phyloP scores from a whole-genome alignment of 192 early-diverging fungal species.

The Funneliformis geosporum region DNA sequence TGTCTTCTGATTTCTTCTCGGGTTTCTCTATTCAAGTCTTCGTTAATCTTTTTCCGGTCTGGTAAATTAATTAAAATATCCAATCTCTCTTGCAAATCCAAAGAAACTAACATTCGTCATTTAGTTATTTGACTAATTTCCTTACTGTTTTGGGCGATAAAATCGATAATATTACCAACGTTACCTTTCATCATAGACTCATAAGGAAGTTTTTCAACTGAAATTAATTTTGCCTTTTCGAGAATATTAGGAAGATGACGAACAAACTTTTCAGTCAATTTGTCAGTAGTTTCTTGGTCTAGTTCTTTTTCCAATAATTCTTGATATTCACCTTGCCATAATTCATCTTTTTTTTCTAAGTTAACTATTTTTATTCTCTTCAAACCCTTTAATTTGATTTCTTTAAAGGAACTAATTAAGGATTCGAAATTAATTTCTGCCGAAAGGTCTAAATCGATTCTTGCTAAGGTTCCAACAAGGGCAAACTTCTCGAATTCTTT shows the following conservation, averaged over 20 bases:
- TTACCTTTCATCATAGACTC: constrained; percentile 17
- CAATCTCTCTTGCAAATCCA: constrained; percentile 14
- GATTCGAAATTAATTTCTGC: background rate
- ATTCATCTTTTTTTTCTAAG: background rate
- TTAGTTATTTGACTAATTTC: constrained; percentile 17
- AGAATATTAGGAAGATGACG: constrained; percentile 19
- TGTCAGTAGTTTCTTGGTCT: background rate
- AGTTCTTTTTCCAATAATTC: background rate
- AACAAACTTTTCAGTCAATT: constrained; percentile 24
- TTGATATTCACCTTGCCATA: constrained; percentile 11
- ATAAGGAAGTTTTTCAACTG: constrained; percentile 13
- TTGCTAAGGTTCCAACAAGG: constrained; percentile 13
- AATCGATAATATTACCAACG: constrained; percentile 10
- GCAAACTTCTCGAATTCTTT: background rate
- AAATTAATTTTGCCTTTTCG: constrained; percentile 9
- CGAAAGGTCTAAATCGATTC: constrained; percentile 16
- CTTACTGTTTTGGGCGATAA: constrained; percentile 23
- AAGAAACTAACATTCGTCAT: constrained; percentile 18
- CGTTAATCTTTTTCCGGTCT: constrained; percentile 25
- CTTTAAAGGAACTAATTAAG: constrained; percentile 6
- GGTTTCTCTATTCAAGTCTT: constrained; percentile 10
- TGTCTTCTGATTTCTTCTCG: background rate
- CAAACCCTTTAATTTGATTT: background rate
- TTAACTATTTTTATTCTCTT: constrained; percentile 19
- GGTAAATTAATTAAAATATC: constrained; percentile 28